Base-by-base conservation (phyloP, 345 rosid genomes). In the Arabidopsis arenosa region DNA sequence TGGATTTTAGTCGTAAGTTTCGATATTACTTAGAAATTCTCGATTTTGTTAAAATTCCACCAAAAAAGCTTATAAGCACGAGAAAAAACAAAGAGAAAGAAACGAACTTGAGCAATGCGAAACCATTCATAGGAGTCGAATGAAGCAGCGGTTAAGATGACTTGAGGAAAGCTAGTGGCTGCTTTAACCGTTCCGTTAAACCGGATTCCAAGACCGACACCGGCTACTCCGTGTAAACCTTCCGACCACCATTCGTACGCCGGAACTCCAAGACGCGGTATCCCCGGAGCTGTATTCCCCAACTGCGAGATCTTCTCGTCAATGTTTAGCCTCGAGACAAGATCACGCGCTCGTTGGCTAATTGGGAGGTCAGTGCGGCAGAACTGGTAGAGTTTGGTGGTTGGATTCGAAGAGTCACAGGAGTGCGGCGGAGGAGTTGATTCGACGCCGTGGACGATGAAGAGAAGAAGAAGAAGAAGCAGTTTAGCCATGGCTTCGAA, bases 151-250 rank as follows among this genome's bases (percentile, higher is more conserved):
- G 89, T 77, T 30, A 89, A 84, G 45, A 94, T 94, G 67, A 92
- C 96, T 36, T 90, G 96, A 65, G 97, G 98, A 81, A 92, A 92
- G 84, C 89, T 92, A 45, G 97, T 92, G 41, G 97, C 97, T n/a
- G 81, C 75, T 63, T 36, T 66, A 41, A 92, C 83, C 67, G 81
- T 60, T 0, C 91, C 90, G 15, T 85, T 77, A 70, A 94, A 85
- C 44, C 60, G 75, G 77, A 89, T 78, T 39, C 98, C 98, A 0
- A 69, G 75, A 14, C 79, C 82, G 0, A 62, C 87, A 9, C 57
- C 53, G 56, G 97, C 68, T 44, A 90, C 90, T 7, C 98, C 97
- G 5, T 94, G 98, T 14, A 94, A 79, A 11, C 96, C 95, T 84
- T 92, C 98, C 3, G 96, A 86, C 98, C 97, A 92, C 97, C 98